Base-by-base conservation (phyloP, 257 asterid genomes). In the Paraleonurus japonicus region DNA sequence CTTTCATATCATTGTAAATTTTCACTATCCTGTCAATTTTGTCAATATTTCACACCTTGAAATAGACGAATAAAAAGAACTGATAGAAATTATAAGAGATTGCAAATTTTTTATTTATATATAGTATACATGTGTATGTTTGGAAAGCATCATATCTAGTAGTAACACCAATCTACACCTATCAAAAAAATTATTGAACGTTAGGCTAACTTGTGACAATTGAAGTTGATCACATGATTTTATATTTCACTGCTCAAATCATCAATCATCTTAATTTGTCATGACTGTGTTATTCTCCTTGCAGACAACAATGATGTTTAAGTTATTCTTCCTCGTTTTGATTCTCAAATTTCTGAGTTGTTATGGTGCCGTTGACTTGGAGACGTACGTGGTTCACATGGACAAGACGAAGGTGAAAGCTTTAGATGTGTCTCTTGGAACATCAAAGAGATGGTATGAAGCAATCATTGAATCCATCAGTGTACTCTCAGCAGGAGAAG, bases 301-400 rank as follows among this genome's bases (percentile, higher is more conserved):
- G 15, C 72, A 67, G 60, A 59, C 51, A 75, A 53, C 60, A 23
- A 80, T 84, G 89, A 65, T 22, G 3, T 37, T 60, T 67, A 79
- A 79, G 72, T 70, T 45, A 48, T 16, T 55, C 54, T 50, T 81
- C 35, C 61, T 81, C 47, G 75, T 81, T 61, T 23, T 78, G 73
- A 53, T 67, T 33, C 69, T 82, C 64, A 67, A 22, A 30, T 77
- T 63, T 66, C 12, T 72, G 45, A 43, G 45, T 72, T 58, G 79
- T 37, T 32, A 26, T 60, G 77, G 80, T 64, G 81, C 69, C 19
- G 59, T 71, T n/a, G 85, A 81, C 60, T 72, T 60, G 24, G 78
- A 80, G 22, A 67, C 81, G n/a, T 89, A 84, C 35, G 82, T 89
- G 37, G 85, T 89, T 57, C 90, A 84, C 75, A 87, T 86, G 96